These are phyloP conservation scores for Hondaea fermentalgiana DNA, from an alignment of 108 stramenopile genomes.

Conservation along the genomic window DNA sequence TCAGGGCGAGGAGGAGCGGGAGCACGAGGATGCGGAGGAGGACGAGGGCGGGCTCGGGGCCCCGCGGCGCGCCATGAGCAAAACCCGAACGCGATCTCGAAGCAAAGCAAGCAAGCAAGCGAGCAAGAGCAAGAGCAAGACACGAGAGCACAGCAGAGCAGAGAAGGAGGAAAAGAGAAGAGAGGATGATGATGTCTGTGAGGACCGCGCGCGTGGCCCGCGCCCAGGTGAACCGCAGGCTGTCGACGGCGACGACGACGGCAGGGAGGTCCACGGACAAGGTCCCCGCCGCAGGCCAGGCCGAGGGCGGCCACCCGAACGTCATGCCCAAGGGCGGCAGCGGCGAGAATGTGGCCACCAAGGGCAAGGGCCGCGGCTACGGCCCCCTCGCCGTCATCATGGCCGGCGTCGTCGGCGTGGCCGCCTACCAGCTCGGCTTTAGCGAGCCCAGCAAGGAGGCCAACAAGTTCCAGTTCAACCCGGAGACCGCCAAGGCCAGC, in stretches of 20 bases:
- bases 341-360: not conserved
- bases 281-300: not conserved
- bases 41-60: no score
- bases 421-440: not conserved
- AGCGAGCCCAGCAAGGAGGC: not conserved
- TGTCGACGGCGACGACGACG: not conserved
- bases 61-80: no score
- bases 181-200: no score
- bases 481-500: not conserved
- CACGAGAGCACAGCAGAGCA: no score
- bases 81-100: no score
- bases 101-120: no score
- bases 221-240: not conserved
- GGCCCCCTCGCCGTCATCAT: not conserved
- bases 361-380: not conserved
- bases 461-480: not conserved
- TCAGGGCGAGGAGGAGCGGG: no score
- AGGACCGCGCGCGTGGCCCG: not conserved
- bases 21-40: no score
- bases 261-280: not conserved
- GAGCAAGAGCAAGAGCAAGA: no score
- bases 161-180: no score
- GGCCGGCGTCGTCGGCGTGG: not conserved
- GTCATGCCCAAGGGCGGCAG: not conserved
- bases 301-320: not conserved